Evolutionary conservation across 768 basidiomycete genomes (phyloP), one percentile per base, ranked within the genome.

Genomic region (Serendipita vermifera): DNA sequence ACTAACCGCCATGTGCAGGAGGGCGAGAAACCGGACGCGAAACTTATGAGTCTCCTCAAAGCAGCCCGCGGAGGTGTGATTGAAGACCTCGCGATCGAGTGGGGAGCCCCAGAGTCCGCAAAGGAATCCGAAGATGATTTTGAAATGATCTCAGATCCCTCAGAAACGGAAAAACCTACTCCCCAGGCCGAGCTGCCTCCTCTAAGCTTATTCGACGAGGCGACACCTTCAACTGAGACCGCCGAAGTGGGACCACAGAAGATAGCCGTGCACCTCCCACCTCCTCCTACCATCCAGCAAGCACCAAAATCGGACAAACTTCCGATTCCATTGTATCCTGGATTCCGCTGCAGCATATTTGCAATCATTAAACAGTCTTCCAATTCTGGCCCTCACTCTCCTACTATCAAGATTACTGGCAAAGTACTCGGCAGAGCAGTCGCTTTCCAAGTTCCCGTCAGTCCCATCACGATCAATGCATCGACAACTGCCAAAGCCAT

Each of bases 371-470:
- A 4, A 13, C 53, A 20, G 35, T 38, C 0, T 15, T 58, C 57
- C 7, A 54, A n/a, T 55, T 55, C 9, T 40, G 36, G 3, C 33
- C 60, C 24, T n/a, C 38, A n/a, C 53, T 55, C 5, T 9, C 31
- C 13, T 13, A 33, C 3, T 43, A 38, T 38, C 46, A 43, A 33
- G 57, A 51, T 5, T 54, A 56, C 0, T 11, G 2, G 58, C 43
- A 39, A 29, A 13, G 13, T 55, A 51, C 33, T 32, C 31, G 33
- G 60, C 40, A 46, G 58, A 57, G 40, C 46, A 54, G 38, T 43
- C 33, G 33, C 46, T 11, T 7, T 59, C 43, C 35, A 41, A n/a
- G 54, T 61, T 31, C 33, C 31, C 3, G 38, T 61, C 3, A 54
- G 56, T 14, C 27, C 59, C 38, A 40, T 38, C 11, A 1, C 11